Conservation (phyloP, 2,329 filamentous ascomycete species). For the Pseudogymnoascus sp. region DNA sequence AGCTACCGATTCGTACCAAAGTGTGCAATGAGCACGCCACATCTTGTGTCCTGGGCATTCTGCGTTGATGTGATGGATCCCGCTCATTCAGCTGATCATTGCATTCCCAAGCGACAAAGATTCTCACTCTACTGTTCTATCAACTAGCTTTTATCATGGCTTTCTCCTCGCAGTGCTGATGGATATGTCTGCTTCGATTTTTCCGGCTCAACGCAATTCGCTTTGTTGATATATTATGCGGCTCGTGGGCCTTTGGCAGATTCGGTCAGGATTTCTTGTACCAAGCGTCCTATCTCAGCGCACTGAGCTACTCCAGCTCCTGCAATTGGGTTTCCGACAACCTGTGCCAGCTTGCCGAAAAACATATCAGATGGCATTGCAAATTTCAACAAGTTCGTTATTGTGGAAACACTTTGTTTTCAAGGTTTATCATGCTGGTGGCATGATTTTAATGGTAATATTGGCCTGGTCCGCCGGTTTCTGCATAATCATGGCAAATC, state of each 20-base stretch:
- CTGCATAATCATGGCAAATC: slow-evolving; percentile 2
- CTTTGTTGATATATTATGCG: not conserved
- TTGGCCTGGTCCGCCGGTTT: slow-evolving; percentile 4
- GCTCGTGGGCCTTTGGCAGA: not conserved
- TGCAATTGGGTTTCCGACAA: not conserved
- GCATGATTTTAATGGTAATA: slow-evolving; percentile 4
- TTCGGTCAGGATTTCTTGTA: not conserved
- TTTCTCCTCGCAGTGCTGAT: not conserved
- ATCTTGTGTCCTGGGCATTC: not conserved
- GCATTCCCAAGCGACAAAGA: not conserved
- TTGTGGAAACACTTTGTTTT: not conserved
- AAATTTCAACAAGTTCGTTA: not conserved
- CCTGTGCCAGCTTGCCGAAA: not conserved
- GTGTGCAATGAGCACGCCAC: not conserved
- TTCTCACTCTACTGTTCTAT: not conserved
- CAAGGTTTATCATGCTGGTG: not conserved
- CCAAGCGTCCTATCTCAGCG: not conserved
- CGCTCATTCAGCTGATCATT: not conserved
- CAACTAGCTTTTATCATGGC: not conserved
- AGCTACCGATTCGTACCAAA: not conserved
- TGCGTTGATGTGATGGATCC: not conserved
- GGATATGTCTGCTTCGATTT: not conserved
- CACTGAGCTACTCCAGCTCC: not conserved
- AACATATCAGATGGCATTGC: not conserved
- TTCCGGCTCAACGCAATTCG: not conserved